Percentiles rank a stretch among this genome's conserved stretches.
Conservation (phyloP, 805 yeast species). For the Vanderwaltozyma tropicalis region DNA sequence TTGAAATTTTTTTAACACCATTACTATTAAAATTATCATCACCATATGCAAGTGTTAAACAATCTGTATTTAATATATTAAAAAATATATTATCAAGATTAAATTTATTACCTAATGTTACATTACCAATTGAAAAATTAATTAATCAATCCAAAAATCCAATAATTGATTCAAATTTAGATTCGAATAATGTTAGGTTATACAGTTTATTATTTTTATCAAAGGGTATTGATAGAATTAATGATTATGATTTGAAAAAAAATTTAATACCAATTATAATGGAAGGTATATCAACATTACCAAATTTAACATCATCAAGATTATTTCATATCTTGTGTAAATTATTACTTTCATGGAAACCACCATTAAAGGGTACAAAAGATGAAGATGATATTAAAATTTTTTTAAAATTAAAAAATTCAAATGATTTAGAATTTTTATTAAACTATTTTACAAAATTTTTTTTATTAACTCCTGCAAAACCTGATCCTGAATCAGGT, state of each 20-base stretch:
- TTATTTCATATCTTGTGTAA: slow-evolving; percentile 52
- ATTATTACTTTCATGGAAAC: slow-evolving; percentile 38
- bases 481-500: slow-evolving; percentile 25
- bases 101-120: slow-evolving; percentile 42
- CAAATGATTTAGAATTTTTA: slow-evolving; percentile 37
- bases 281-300: slow-evolving; percentile 34
- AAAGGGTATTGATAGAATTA: slow-evolving; percentile 52
- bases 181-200: slow-evolving; percentile 42
- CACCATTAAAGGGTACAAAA: slow-evolving; percentile 37
- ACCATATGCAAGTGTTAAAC: slow-evolving; percentile 51
- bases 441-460: slow-evolving; percentile 42
- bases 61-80: slow-evolving; percentile 55
- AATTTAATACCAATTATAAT: slow-evolving; percentile 40
- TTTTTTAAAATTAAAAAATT: slow-evolving; percentile 29
- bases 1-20: slow-evolving; percentile 64
- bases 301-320: slow-evolving; percentile 39
- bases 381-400: slow-evolving; percentile 32
- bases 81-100: slow-evolving; percentile 60
- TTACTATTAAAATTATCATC: slow-evolving; percentile 70
- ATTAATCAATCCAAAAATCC: slow-evolving; percentile 55
- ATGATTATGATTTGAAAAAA: slow-evolving; percentile 26
- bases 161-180: slow-evolving; percentile 32
- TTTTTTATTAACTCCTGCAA: slow-evolving; percentile 44
- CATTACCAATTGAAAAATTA: slow-evolving; percentile 54
- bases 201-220: slow-evolving; percentile 59